Percentiles rank a stretch among this genome's conserved stretches.
These are phyloP conservation scores for Tephrocybe sp. DNA, from an alignment of 768 basidiomycete genomes.

Conservation along the genomic window DNA sequence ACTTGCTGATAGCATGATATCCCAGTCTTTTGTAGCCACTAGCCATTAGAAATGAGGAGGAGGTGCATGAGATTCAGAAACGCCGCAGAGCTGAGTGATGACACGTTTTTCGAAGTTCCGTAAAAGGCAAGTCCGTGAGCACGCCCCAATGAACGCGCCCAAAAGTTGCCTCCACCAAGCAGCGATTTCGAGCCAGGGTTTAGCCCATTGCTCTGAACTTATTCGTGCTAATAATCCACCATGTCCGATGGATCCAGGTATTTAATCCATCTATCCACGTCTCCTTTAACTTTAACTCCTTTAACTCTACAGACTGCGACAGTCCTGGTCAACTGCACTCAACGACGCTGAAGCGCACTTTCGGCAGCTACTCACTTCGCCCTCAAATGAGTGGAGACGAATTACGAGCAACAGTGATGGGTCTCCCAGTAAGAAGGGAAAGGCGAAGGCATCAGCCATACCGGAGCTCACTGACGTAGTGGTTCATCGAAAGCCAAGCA, in stretches of 20 bases:
- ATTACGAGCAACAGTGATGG: slow-evolving; percentile 45
- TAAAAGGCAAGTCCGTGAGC: slow-evolving; percentile 3
- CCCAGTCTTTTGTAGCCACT: too few species aligned
- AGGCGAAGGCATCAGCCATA: slow-evolving; percentile 44
- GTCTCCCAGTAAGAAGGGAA: slow-evolving; percentile 55
- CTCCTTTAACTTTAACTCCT: background rate
- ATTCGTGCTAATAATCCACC: background rate
- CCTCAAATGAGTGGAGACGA: slow-evolving; percentile 79
- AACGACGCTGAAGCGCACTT: slow-evolving; percentile 75
- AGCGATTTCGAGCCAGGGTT: slow-evolving; percentile 4
- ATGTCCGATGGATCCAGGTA: slow-evolving; percentile 67
- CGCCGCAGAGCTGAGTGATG: too few species aligned
- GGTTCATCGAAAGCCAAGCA: slow-evolving; percentile 70
- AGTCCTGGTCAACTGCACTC: slow-evolving; percentile 80
- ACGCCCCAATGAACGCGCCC: slow-evolving; percentile 8
- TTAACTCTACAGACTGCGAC: slow-evolving; percentile 57
- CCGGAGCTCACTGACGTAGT: slow-evolving; percentile 72
- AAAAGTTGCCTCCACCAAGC: slow-evolving; percentile 2
- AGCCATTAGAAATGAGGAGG: too few species aligned
- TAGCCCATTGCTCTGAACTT: background rate
- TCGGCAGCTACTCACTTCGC: slow-evolving; percentile 70
- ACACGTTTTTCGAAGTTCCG: background rate
- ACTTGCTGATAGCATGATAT: too few species aligned
- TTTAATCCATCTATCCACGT: slow-evolving; percentile 8
- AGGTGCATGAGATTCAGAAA: too few species aligned